Evolutionary conservation across 2,329 filamentous ascomycete genomes (phyloP), one percentile per base, ranked within the genome.

Genomic region (Cladophialophora carrionii): DNA sequence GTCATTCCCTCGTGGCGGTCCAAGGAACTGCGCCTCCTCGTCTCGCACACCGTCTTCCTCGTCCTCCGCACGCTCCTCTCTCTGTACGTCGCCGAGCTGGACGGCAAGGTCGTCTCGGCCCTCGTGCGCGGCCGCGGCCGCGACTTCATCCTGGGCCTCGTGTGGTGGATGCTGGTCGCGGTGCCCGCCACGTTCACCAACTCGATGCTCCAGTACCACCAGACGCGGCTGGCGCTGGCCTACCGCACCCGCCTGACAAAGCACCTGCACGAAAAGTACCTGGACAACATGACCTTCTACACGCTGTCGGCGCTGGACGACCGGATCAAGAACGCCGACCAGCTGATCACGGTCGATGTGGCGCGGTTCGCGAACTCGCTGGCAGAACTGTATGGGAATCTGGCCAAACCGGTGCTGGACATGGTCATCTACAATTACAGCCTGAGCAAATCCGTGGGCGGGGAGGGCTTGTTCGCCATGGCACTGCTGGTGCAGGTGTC

Each of bases 141-240:
- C 77, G 92, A 96, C 70, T 99, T 99, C 71, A 75, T 98, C 72
- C 88, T 88, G 71, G 88, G 92, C 0, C 88, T 99, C 72, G 86
- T 96, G 5, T 97, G 94, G 92, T 99, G 95, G 95, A 99, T 99
- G 95, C 77, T 94, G 62, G 95, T 99, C 70, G 94, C 95, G 29
- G 85, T 99, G 17, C 95, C 95, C 9, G 95, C 95, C 1, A 98
- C 95, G 0, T 97, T 98, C 76, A 99, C 95, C 48, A 99, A 99
- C 78, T 97, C 93, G 0, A 99, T 99, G 95, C 84, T 98, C 51
- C 96, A 93, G 29, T 98, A 96, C 76, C 95, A 99, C 75, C 95
- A 99, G 81, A 96, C 93, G 74, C 92, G 96, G 76, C 85, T 99
- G 51, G 92, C 94, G 0, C 82, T 99, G 32, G 91, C 94, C 74